Conservation (phyloP, 2,329 filamentous ascomycete species). For the Clonostachys solani region DNA sequence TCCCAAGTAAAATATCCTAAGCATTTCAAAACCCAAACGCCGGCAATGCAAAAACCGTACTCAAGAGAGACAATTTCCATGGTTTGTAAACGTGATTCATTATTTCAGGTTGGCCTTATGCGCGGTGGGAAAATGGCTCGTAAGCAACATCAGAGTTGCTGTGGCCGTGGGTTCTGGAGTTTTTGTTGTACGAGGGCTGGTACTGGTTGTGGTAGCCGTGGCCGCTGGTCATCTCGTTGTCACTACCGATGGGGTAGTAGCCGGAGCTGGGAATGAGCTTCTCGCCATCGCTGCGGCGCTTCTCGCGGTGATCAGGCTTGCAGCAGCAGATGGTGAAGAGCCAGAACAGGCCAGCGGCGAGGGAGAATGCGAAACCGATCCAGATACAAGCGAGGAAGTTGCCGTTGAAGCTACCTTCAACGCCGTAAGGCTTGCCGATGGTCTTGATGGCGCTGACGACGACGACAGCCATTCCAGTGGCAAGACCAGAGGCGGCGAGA, state of each 20-base stretch:
- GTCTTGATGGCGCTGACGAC: conserved; percentile 64
- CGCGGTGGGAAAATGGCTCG: conserved; percentile 59
- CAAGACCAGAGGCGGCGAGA: conserved; percentile 64
- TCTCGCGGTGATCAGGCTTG: conserved; percentile 39
- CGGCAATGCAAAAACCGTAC: not conserved
- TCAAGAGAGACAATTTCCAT: not conserved
- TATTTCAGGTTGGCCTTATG: conserved; percentile 21
- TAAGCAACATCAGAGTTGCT: conserved; percentile 51
- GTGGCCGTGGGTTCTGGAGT: conserved; percentile 29
- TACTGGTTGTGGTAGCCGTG: conserved; percentile 34
- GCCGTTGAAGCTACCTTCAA: conserved; percentile 61
- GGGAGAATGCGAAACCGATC: conserved; percentile 73
- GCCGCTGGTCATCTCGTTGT: conserved; percentile 26
- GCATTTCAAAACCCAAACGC: not conserved
- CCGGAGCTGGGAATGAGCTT: conserved; percentile 37
- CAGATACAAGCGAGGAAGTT: conserved; percentile 70
- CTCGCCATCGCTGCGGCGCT: conserved; percentile 38
- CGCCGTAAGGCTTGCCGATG: conserved; percentile 63
- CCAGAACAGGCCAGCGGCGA: conserved; percentile 84
- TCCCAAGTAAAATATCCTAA: too few relatives aligned
- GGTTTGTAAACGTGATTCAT: not conserved
- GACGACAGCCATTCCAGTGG: conserved; percentile 69
- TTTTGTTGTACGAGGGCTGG: conserved; percentile 18
- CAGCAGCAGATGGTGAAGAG: conserved; percentile 90
- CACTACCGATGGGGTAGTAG: conserved; percentile 27